phyloP scores from a whole-genome alignment of 2,329 filamentous ascomycete genomes.

The Immersiporthe knoxdaviesiana region DNA sequence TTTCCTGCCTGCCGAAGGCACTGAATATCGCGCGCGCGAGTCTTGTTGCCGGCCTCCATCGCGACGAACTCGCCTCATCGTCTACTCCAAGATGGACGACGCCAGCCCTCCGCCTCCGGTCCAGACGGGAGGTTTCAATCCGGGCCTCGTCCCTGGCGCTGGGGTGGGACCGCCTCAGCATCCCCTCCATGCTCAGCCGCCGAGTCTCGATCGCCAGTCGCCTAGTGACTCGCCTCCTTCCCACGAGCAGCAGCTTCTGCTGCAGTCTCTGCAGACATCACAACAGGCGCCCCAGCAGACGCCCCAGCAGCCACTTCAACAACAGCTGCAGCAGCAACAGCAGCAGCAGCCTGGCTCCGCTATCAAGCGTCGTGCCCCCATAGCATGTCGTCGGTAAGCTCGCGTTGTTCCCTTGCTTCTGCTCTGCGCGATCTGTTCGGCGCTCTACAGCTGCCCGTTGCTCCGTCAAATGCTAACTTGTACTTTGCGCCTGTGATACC shows the following conservation, averaged over 20 bases:
- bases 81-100: conserved; percentile 10
- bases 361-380: conserved; percentile 54
- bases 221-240: not conserved
- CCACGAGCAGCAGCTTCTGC: not conserved
- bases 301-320: not conserved
- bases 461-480: conserved; percentile 15
- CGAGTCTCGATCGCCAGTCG: not conserved
- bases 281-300: not conserved
- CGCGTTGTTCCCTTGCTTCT: conserved; percentile 22
- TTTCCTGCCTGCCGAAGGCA: conserved; percentile 18
- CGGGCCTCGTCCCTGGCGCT: conserved; percentile 8
- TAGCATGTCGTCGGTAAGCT: conserved; percentile 57
- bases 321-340: conserved; percentile 11
- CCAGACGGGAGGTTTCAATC: conserved; percentile 7
- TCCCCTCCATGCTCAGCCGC: not conserved
- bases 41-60: conserved; percentile 15
- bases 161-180: conserved; percentile 3
- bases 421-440: not conserved
- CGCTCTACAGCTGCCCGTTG: conserved; percentile 3
- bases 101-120: not conserved
- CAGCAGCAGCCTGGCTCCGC: conserved; percentile 27
- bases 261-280: not conserved
- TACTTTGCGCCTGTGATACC: conserved; percentile 14
- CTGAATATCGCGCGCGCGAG: not conserved
- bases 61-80: not conserved